Percentiles rank a stretch among this genome's conserved stretches.
These are phyloP conservation scores for Xylariaceae sp. DNA, from an alignment of 2,329 filamentous ascomycete genomes.

Conservation along the genomic window DNA sequence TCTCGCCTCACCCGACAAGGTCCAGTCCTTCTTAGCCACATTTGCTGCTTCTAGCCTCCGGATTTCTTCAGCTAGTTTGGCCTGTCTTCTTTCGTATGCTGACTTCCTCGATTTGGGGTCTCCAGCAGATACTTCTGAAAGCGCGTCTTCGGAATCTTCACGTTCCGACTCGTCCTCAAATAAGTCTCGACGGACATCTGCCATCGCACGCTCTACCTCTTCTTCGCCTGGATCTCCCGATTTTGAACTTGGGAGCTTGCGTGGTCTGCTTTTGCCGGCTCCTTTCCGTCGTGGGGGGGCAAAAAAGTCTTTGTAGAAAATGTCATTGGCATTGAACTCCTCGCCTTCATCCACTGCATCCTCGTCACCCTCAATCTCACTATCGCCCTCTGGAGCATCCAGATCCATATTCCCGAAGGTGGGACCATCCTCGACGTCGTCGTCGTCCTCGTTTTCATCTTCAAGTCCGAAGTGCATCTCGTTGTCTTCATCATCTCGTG, in stretches of 20 bases:
- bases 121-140: conserved; percentile 70
- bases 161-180: conserved; percentile 78
- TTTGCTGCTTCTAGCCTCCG: conserved; percentile 87
- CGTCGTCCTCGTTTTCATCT: conserved; percentile 69
- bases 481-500: conserved; percentile 48
- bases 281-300: conserved; percentile 79
- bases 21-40: conserved; percentile 90
- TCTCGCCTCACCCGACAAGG: conserved; percentile 83
- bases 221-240: conserved; percentile 58
- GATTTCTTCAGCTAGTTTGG: conserved; percentile 87
- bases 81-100: conserved; percentile 84
- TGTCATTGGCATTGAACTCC: conserved; percentile 77
- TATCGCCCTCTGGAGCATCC: conserved; percentile 72
- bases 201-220: conserved; percentile 83
- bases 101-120: conserved; percentile 78
- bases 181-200: conserved; percentile 84
- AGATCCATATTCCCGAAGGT: conserved; percentile 83
- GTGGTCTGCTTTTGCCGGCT: conserved; percentile 58
- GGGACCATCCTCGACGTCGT: conserved; percentile 77
- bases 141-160: conserved; percentile 68
- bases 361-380: conserved; percentile 71
- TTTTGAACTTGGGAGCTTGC: conserved; percentile 48
- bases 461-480: conserved; percentile 48
- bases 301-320: conserved; percentile 94
- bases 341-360: conserved; percentile 62